These are phyloP conservation scores for Neonectria sp. DNA, from an alignment of 2,329 filamentous ascomycete genomes.

Conservation along the genomic window DNA sequence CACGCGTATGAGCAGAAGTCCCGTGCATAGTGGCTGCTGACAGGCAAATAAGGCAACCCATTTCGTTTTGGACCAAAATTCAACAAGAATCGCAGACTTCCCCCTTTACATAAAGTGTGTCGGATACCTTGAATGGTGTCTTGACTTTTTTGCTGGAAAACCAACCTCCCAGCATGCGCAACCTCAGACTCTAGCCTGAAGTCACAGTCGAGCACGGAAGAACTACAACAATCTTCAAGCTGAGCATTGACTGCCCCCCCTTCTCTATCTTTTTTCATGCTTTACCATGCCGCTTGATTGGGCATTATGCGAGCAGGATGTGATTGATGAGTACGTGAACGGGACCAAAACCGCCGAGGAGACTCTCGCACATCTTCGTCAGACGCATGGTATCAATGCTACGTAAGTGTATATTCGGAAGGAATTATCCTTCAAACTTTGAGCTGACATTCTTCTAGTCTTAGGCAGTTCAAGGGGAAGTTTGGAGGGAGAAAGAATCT, in stretches of 20 bases:
- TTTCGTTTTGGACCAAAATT: background rate
- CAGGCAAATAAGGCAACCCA: background rate
- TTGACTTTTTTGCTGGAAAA: no score
- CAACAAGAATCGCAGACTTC: background rate
- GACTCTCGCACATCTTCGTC: background rate
- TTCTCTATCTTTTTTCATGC: background rate
- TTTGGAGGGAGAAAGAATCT: background rate
- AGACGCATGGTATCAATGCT: background rate
- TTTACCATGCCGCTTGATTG: background rate
- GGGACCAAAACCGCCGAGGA: background rate
- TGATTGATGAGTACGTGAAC: background rate
- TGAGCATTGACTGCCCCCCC: background rate
- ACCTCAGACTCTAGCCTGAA: background rate
- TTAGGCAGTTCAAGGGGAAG: slow-evolving; percentile 1
- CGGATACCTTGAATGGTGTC: no score
- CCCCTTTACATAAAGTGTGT: background rate
- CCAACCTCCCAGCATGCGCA: background rate
- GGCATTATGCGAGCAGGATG: background rate
- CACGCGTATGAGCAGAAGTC: background rate
- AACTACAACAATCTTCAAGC: background rate
- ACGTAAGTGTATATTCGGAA: background rate
- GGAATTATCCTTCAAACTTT: background rate
- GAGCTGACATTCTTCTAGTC: background rate
- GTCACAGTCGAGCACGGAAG: background rate
- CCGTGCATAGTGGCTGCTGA: background rate